Evolutionary conservation across 2,329 filamentous ascomycete species (phyloP), one percentile per base, ranked within the genome.

Genomic region (Escovopsis weberi): DNA sequence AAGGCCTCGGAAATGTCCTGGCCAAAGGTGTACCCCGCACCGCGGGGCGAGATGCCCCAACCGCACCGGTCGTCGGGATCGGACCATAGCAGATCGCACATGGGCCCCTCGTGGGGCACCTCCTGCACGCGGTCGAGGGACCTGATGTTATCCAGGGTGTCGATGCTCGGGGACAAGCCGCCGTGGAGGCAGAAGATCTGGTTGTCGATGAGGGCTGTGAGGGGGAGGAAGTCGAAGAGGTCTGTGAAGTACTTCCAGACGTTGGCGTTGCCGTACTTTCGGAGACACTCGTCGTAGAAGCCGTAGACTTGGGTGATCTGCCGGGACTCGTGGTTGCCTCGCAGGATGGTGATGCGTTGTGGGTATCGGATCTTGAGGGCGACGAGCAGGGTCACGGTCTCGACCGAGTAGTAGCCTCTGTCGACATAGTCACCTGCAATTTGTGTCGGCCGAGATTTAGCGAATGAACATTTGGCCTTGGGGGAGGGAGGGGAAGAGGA

Each of bases 191-290:
- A 98, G 68, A 98, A 94, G 59, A 98, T 95, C 70, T 96, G 89
- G 69, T 94, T 94, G 67, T 98, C 89, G 64, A 98, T 94, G 56
- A 98, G 79, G 53, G 91, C 91, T 50, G 89, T 95, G 53, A 98
- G 78, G 51, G 91, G 89, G 34, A 98, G 84, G 69, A 91, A 98
- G 68, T 98, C 91, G 68, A 98, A 98, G 43, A 98, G 81, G 64
- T 98, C 89, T 59, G 88, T 95, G 63, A 94, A 98, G 62, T 86
- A 95, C 71, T 95, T 95, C 91, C 91, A 98, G 50, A 98, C 91
- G 55, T 94, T 96, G 48, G 91, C 89, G 59, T 95, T 96, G 63
- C 91, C 91, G 62, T 98, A 98, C 70, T 98, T 98, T 61, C 88
- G 85, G 55, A 96, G 78, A 62, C 91, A 98, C 65, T 98, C 91